These are phyloP conservation scores for Antrodiella citrinella DNA, from an alignment of 768 basidiomycete species.

Conservation along the genomic window DNA sequence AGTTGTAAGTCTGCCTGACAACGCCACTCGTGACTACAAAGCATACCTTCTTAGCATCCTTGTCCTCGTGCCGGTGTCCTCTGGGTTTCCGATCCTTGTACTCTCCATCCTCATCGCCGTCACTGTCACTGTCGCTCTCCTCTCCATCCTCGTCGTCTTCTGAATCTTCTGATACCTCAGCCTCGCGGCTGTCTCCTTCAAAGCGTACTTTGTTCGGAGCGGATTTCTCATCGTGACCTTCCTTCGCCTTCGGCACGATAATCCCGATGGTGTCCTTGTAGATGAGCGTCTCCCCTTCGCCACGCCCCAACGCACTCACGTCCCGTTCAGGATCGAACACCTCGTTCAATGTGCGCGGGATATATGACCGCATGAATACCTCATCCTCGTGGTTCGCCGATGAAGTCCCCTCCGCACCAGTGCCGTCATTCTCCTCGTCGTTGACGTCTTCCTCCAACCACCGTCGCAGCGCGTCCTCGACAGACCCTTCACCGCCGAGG, in stretches of 20 bases:
- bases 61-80: conserved; percentile 91
- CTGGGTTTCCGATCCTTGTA: conserved; percentile 51
- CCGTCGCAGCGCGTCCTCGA: conserved; percentile 32
- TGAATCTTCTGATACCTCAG: conserved; percentile 6
- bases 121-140: conserved; percentile 26
- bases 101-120: conserved; percentile 28
- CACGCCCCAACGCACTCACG: conserved; percentile 62
- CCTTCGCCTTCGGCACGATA: conserved; percentile 32
- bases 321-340: conserved; percentile 94
- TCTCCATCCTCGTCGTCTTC: conserved; percentile 23
- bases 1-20: no score
- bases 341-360: conserved; percentile 87
- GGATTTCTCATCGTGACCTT: not conserved
- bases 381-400: conserved; percentile 59
- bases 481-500: conserved; percentile 20
- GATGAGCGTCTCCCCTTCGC: conserved; percentile 68
- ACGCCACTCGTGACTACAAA: no score
- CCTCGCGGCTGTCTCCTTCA: conserved; percentile 16
- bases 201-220: conserved; percentile 10
- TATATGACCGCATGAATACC: conserved; percentile 86
- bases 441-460: conserved; percentile 29
- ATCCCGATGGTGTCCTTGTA: conserved; percentile 86
- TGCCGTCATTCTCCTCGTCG: conserved; percentile 9
- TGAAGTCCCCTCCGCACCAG: conserved; percentile 4
- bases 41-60: conserved; percentile 78